Percentiles rank a stretch among this genome's conserved stretches.
phyloP scores from a whole-genome alignment of 1,284 basidiomycete species.

The Fistulinella cinereoalba region DNA sequence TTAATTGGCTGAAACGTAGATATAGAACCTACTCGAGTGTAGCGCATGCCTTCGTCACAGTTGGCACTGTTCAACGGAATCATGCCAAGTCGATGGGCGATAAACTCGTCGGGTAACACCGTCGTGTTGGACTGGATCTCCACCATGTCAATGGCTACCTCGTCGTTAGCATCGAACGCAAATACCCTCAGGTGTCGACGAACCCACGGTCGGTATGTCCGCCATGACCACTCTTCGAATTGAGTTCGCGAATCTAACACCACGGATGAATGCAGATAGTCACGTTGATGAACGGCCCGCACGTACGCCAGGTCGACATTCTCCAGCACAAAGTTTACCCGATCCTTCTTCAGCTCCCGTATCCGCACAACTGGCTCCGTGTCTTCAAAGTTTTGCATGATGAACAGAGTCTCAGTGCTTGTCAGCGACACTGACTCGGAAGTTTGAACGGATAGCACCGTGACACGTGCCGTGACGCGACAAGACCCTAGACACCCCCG shows the following conservation, averaged over 20 bases:
- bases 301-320: slow-evolving; percentile 89
- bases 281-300: slow-evolving; percentile 1
- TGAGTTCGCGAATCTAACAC: slow-evolving; percentile 80
- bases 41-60: slow-evolving; percentile 83
- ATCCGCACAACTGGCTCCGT: slow-evolving; percentile 70
- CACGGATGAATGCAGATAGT: slow-evolving; percentile 30
- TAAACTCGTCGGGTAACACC: slow-evolving; percentile 95
- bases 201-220: slow-evolving; percentile 92
- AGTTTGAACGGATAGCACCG: background rate
- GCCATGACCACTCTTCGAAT: slow-evolving; percentile 89
- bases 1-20: background rate
- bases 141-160: slow-evolving; percentile 91
- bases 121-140: slow-evolving; percentile 91
- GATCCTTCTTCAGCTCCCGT: slow-evolving; percentile 74
- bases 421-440: no score
- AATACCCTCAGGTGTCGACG: slow-evolving; percentile 30
- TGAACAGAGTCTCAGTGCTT: slow-evolving; percentile 2
- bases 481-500: slow-evolving; percentile 27
- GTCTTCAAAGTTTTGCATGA: slow-evolving; percentile 41
- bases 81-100: slow-evolving; percentile 94
- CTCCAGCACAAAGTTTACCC: slow-evolving; percentile 85
- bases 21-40: slow-evolving; percentile 59
- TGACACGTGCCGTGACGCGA: background rate
- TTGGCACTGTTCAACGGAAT: slow-evolving; percentile 85
- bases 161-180: slow-evolving; percentile 2